Evolutionary conservation across 805 yeast species (phyloP), one percentile per base, ranked within the genome.

Genomic region (Starmerella sp.): DNA sequence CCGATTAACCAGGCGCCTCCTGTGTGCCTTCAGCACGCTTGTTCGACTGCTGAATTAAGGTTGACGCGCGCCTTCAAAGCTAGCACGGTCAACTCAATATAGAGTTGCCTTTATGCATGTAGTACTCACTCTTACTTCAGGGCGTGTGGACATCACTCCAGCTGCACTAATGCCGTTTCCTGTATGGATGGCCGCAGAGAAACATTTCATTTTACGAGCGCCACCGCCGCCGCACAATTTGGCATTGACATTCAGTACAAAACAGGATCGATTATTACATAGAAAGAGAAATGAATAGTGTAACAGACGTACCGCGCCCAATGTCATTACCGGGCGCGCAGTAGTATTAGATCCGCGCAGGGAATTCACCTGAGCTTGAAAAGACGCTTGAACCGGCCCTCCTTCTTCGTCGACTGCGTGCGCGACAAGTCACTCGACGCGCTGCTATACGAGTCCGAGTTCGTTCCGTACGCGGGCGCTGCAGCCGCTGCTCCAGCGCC

Each of bases 351-450:
- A 37, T 10, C n/a, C 7, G n/a, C 11, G 3, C 41, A 37, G n/a
- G 7, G 14, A 37, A 11, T 14, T 30, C 34, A 46, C 6, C 15
- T n/a, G n/a, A 46, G 39, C 48, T 52, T 50, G 44, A 57, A 51
- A 32, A 57, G 53, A 9, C 58, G 58, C 43, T 46, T 51, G 47
- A 57, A 30, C n/a, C 46, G 39, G 52, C 54, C 49, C 35, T 35
- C 52, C 31, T 41, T 48, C 42, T 28, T 42, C 14, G 37, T 34
- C 15, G 31, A 4, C 14, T 30, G 37, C 36, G 37, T 9, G 30
- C 51, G 52, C 34, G 51, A 34, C 13, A 10, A 35, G 17, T 38
- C 51, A n/a, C 35, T 30, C 13, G 43, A 22, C 6, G 30, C 31
- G 22, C 41, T 30, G 32, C 31, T 30, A 14, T 8, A 5, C 14